A percentile compares a stretch with the other conserved stretches of the same genome.
Evolutionary conservation across 345 rosid species (phyloP).

Genomic region (Isatis tinctoria): DNA sequence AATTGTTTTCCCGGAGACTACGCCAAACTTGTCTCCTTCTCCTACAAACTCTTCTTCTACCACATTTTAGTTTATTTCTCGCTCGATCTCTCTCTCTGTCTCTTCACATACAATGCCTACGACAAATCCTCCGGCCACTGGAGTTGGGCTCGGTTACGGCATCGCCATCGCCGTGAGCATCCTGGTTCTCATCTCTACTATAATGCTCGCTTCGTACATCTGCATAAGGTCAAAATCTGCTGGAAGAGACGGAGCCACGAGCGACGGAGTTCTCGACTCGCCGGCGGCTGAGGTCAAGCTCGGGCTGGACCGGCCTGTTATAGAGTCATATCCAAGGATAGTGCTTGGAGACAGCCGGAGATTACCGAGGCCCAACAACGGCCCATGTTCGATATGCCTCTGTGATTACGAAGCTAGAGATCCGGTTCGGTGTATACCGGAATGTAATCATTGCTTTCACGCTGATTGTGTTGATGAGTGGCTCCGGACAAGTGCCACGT

Average conservation of each 20-base stretch:
- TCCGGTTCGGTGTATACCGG: slow-evolving; percentile 52
- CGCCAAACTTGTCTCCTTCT: slow-evolving; percentile 32
- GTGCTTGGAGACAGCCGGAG: slow-evolving; percentile 60
- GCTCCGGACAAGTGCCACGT: slow-evolving; percentile 63
- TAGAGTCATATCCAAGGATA: slow-evolving; percentile 54
- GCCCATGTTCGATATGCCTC: slow-evolving; percentile 65
- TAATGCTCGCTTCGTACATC: slow-evolving; percentile 71
- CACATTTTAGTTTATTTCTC: neutral
- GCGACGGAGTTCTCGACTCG: slow-evolving; percentile 9
- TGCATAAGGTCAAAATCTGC: slow-evolving; percentile 51
- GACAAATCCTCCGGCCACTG: slow-evolving; percentile 44
- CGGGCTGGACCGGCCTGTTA: slow-evolving; percentile 40
- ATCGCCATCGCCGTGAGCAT: slow-evolving; percentile 79
- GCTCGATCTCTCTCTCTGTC: neutral
- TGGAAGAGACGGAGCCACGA: neutral
- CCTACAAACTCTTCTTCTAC: neutral
- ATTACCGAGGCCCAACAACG: slow-evolving; percentile 53
- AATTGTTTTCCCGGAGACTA: slow-evolving; percentile 19
- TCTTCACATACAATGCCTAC: slow-evolving; percentile 36
- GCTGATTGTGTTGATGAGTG: slow-evolving; percentile 65
- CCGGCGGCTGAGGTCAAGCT: slow-evolving; percentile 23
- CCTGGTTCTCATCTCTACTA: slow-evolving; percentile 66
- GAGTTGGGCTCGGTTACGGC: slow-evolving; percentile 76
- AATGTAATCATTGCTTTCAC: slow-evolving; percentile 74
- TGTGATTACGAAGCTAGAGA: slow-evolving; percentile 53